Base-by-base conservation (phyloP, 345 rosid species). In the Eucalyptus tenuipes region DNA sequence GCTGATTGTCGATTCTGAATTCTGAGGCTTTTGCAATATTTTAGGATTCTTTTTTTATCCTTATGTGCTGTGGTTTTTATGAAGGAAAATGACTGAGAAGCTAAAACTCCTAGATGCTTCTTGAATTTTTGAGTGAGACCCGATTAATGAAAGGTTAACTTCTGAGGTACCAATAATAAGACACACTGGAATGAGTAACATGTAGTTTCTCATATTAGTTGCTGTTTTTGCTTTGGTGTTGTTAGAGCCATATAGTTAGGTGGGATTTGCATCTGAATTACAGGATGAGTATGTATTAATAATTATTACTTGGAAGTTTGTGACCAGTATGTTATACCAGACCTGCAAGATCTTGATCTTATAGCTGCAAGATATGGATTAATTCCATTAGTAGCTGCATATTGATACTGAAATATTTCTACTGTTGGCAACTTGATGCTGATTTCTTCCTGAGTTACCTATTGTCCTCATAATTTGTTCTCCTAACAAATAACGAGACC, bases 321-420 rank as follows among this genome's bases (percentile, higher is more conserved):
- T 15, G 37, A 64, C 7, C 20, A 64, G 3, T n/a, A n/a, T n/a
- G n/a, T 7, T 2, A 66, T 1, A 1, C 40, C 2, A 11, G 10
- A n/a, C 75, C 20, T 4, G 40, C 75, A n/a, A 7, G 18, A 66
- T 66, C 1, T 4, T 66, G 40, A 66, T 66, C 37, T 6, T 64
- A 4, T 64, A 64, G 75, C 75, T 64, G 6, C 0, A 5, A n/a
- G 75, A n/a, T 7, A 64, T 14, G 37, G 10, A n/a, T 15, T 64
- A 40, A 66, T 66, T 66, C 1, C 75, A 66, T 66, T 66, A 66
- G 20, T 15, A 3, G 75, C 5, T 66, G 40, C 20, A n/a, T n/a
- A 2, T 66, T 66, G 75, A n/a, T 66, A 15, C 40, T 66, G 75
- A 66, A 61, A 66, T 14, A 4, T 66, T n/a, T 66, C 75, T n/a